phyloP scores from a whole-genome alignment of 2,329 filamentous ascomycete species.

The Reticulascus tulasneorum region DNA sequence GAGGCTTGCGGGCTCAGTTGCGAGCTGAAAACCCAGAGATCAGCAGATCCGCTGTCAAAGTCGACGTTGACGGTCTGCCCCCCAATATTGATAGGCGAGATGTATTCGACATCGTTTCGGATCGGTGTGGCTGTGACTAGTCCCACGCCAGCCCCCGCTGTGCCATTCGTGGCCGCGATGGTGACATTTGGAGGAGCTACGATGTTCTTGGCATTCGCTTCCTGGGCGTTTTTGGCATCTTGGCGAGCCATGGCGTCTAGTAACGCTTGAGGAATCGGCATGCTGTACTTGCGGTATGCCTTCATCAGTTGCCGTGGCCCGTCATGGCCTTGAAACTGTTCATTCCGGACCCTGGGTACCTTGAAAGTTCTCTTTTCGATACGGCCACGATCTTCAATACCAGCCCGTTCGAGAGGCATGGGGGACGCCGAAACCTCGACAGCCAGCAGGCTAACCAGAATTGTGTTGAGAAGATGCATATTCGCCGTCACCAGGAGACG shows the following conservation, averaged over 20 bases:
- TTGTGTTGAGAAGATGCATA: no score
- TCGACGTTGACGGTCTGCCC: conserved; percentile 65
- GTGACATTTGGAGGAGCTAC: conserved; percentile 15
- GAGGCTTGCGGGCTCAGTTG: conserved; percentile 41
- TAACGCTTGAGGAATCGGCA: conserved; percentile 42
- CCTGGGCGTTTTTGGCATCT: conserved; percentile 3
- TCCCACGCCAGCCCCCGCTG: conserved; percentile 35
- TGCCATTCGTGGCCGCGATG: conserved; percentile 18
- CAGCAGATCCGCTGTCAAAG: conserved; percentile 73
- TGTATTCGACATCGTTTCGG: conserved; percentile 63
- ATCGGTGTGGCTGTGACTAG: conserved; percentile 62
- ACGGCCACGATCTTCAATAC: conserved; percentile 14
- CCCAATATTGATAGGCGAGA: conserved; percentile 66
- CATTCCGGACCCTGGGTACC: conserved; percentile 53
- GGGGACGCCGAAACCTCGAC: conserved; percentile 21
- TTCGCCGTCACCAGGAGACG: no score
- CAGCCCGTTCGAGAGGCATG: no score
- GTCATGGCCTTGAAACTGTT: conserved; percentile 49
- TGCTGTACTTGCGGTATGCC: conserved; percentile 65
- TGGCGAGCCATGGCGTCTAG: conserved; percentile 27
- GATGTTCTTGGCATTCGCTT: no score
- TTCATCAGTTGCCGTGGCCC: conserved; percentile 60
- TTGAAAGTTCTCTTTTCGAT: conserved; percentile 57
- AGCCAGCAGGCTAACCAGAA: conserved; percentile 7
- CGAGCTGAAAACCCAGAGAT: conserved; percentile 71